Evolutionary conservation across 2,329 filamentous ascomycete genomes (phyloP).

Genomic region (Monosporascus sp.): DNA sequence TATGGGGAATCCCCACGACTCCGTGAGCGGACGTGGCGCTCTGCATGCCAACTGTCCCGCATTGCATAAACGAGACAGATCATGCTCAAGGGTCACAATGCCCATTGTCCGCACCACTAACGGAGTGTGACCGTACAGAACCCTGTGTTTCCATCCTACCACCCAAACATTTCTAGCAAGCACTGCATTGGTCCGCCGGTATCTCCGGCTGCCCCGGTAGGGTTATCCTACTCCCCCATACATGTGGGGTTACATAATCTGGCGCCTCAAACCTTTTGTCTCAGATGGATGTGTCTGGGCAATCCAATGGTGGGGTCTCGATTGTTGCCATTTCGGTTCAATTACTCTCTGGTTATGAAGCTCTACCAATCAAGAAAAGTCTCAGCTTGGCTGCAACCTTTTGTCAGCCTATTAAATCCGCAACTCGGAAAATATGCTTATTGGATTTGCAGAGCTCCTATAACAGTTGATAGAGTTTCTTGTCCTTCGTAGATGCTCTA

Average conservation of each 20-base stretch:
- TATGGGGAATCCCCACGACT: slow-evolving; percentile 1
- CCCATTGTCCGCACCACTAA: not conserved
- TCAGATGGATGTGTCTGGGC: not conserved
- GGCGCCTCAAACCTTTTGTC: not conserved
- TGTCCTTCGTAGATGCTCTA: too few species aligned
- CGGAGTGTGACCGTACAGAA: not conserved
- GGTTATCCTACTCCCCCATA: not conserved
- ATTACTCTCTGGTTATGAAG: too few species aligned
- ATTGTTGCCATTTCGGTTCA: not conserved
- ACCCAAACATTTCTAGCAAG: not conserved
- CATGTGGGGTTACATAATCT: not conserved
- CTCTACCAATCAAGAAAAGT: too few species aligned
- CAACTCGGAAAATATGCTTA: too few species aligned
- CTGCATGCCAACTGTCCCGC: slow-evolving; percentile 30
- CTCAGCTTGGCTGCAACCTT: too few species aligned
- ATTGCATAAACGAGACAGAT: slow-evolving; percentile 29
- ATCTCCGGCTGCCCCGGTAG: not conserved
- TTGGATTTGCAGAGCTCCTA: too few species aligned
- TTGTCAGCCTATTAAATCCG: too few species aligned
- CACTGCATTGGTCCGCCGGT: not conserved
- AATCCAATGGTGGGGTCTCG: not conserved
- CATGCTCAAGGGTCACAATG: not conserved
- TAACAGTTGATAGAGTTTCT: too few species aligned
- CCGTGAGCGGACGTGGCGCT: slow-evolving; percentile 26
- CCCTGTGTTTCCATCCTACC: not conserved